A percentile compares a stretch with the other conserved stretches of the same genome.
phyloP scores from a whole-genome alignment of 2,329 filamentous ascomycete species.

The Penicillium thymicola region DNA sequence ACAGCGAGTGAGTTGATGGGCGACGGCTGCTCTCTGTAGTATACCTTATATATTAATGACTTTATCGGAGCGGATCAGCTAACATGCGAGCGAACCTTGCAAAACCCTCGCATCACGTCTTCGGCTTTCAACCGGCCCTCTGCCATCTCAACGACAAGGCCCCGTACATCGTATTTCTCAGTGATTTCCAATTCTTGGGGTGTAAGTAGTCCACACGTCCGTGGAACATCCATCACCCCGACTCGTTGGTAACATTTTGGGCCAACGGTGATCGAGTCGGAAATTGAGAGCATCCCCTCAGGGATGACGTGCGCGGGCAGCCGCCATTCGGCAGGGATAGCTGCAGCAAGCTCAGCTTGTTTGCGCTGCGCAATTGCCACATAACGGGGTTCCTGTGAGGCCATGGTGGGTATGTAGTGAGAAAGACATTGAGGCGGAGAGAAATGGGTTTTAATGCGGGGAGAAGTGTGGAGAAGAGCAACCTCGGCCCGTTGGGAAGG shows the following conservation, averaged over 20 bases:
- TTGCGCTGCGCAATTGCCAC: slow-evolving; percentile 38
- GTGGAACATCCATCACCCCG: slow-evolving; percentile 50
- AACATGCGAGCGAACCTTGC: slow-evolving; percentile 37
- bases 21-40: slow-evolving; percentile 36
- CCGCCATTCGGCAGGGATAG: slow-evolving; percentile 42
- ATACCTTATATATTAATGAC: neutral
- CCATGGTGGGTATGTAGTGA: slow-evolving; percentile 12
- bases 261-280: slow-evolving; percentile 35
- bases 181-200: slow-evolving; percentile 55
- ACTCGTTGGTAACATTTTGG: slow-evolving; percentile 30
- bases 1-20: slow-evolving; percentile 47
- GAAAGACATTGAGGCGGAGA: neutral
- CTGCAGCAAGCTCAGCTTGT: slow-evolving; percentile 36
- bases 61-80: neutral
- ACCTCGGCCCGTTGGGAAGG: slow-evolving; percentile 5
- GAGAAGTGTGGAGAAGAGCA: slow-evolving; percentile 19
- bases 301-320: slow-evolving; percentile 34
- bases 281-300: slow-evolving; percentile 33
- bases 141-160: slow-evolving; percentile 36
- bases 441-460: slow-evolving; percentile 10
- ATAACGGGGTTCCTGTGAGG: slow-evolving; percentile 22
- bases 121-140: slow-evolving; percentile 36
- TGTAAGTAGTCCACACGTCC: slow-evolving; percentile 52
- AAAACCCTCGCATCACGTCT: slow-evolving; percentile 54
- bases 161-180: slow-evolving; percentile 49